Evolutionary conservation across 495 filamentous ascomycete genomes (phyloP).

Genomic region (Aspergillus carlsbadensis): DNA sequence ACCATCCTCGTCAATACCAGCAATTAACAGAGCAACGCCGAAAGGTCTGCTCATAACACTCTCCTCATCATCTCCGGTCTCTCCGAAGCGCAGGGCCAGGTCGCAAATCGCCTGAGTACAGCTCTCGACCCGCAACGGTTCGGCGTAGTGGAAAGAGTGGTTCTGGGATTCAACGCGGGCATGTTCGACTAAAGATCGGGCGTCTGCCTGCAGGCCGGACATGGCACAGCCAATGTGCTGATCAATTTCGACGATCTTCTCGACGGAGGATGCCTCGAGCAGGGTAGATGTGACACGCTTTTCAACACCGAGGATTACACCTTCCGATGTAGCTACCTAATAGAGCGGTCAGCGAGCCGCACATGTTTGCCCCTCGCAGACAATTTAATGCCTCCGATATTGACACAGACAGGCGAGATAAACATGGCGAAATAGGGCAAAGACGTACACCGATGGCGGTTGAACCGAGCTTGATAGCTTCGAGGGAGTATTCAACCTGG

Average conservation of each 20-base stretch:
- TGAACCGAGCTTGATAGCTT: conserved; percentile 98
- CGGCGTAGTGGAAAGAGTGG: conserved; percentile 95
- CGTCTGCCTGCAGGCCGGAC: conserved; percentile 95
- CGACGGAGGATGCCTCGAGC: conserved; percentile 93
- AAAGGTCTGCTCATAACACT: conserved; percentile 97
- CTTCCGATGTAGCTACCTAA: conserved; percentile 84
- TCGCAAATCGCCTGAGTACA: conserved; percentile 99
- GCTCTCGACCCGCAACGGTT: conserved; percentile 90
- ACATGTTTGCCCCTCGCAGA: not conserved
- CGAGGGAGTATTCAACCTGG: conserved; percentile 99
- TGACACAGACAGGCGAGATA: not conserved
- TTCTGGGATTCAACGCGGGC: conserved; percentile 96
- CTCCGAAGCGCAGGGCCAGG: conserved; percentile 91
- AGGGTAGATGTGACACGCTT: conserved; percentile 98
- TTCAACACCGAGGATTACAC: conserved; percentile 95
- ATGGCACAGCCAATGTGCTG: conserved; percentile 98
- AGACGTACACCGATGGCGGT: conserved; percentile 88
- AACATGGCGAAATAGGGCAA: conserved; percentile 4
- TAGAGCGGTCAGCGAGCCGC: conserved; percentile 20
- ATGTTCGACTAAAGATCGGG: conserved; percentile 94
- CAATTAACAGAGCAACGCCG: conserved; percentile 94
- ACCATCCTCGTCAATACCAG: conserved; percentile 95
- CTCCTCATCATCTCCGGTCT: conserved; percentile 96
- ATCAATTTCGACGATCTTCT: conserved; percentile 99
- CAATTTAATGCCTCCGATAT: not conserved